Percentiles rank a stretch among this genome's conserved stretches.
These are phyloP conservation scores for Chlorociboria aeruginascens DNA, from an alignment of 495 filamentous ascomycete species.

Conservation along the genomic window DNA sequence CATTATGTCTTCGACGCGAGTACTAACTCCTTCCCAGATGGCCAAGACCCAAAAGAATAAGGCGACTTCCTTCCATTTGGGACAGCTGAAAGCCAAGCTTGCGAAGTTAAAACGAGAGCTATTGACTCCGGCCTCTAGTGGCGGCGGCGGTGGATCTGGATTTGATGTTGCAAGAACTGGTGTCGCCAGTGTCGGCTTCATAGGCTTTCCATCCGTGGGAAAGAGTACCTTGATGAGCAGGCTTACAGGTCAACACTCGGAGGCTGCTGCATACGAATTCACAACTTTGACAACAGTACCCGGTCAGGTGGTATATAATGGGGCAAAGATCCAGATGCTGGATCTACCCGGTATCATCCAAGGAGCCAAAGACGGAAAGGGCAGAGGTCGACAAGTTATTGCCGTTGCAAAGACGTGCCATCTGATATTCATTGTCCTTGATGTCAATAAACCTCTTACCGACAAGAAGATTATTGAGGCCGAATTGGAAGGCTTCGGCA, in stretches of 20 bases:
- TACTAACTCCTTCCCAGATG: conserved; percentile 47
- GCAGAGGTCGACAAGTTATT: conserved; percentile 96
- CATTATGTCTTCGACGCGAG: not conserved
- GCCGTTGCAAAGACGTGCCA: conserved; percentile 98
- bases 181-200: conserved; percentile 85
- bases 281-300: conserved; percentile 96
- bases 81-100: conserved; percentile 96
- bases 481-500: conserved; percentile 96
- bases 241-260: conserved; percentile 92
- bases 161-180: conserved; percentile 98
- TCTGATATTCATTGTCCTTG: conserved; percentile 95
- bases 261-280: conserved; percentile 96
- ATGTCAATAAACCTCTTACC: conserved; percentile 95
- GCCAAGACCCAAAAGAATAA: conserved; percentile 97
- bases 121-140: conserved; percentile 68
- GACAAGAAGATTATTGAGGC: conserved; percentile 94
- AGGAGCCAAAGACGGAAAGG: conserved; percentile 96
- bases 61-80: conserved; percentile 75
- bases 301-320: conserved; percentile 93
- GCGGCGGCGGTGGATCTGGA: conserved; percentile 76
- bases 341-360: conserved; percentile 98
- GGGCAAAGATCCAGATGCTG: conserved; percentile 95
- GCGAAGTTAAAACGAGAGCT: conserved; percentile 95
- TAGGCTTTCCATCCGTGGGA: conserved; percentile 89
- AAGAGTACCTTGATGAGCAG: conserved; percentile 95